Conservation (phyloP, 345 rosid species). For the Brassica incana region DNA sequence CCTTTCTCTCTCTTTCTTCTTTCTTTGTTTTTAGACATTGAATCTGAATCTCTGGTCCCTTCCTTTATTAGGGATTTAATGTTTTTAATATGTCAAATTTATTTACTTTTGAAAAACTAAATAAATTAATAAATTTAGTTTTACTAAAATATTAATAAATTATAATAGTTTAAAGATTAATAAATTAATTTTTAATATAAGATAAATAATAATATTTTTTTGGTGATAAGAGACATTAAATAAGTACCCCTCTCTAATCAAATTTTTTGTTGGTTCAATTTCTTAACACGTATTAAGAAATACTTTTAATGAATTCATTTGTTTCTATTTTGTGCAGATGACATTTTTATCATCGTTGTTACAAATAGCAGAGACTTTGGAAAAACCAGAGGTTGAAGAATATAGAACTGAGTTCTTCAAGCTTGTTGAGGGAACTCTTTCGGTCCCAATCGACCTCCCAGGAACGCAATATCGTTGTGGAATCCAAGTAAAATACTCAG, state of each 20-base stretch:
- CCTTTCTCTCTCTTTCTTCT: slow-evolving; percentile 8
- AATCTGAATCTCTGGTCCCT: slow-evolving; percentile 37
- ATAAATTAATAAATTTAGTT: neutral
- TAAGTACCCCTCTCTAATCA: neutral
- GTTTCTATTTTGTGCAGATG: slow-evolving; percentile 48
- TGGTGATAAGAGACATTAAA: neutral
- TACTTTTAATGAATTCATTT: neutral
- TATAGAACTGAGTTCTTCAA: slow-evolving; percentile 72
- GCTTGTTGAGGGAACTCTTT: slow-evolving; percentile 69
- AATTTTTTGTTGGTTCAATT: neutral
- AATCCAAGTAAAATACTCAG: slow-evolving; percentile 47
- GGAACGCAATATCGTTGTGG: slow-evolving; percentile 65
- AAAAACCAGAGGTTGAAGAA: slow-evolving; percentile 44
- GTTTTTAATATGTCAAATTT: slow-evolving; percentile 9
- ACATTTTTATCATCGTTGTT: slow-evolving; percentile 71
- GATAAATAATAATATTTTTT: neutral
- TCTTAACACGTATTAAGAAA: neutral
- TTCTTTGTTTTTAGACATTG: slow-evolving; percentile 27
- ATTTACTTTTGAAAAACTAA: neutral
- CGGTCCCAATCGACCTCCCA: slow-evolving; percentile 73
- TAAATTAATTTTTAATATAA: neutral
- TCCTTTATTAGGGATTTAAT: slow-evolving; percentile 11
- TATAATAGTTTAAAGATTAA: too few species aligned
- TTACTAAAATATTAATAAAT: neutral
- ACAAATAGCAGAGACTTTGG: slow-evolving; percentile 59